These are phyloP conservation scores for Coemansia reversa DNA, from an alignment of 192 early-diverging fungal species.

Conservation along the genomic window DNA sequence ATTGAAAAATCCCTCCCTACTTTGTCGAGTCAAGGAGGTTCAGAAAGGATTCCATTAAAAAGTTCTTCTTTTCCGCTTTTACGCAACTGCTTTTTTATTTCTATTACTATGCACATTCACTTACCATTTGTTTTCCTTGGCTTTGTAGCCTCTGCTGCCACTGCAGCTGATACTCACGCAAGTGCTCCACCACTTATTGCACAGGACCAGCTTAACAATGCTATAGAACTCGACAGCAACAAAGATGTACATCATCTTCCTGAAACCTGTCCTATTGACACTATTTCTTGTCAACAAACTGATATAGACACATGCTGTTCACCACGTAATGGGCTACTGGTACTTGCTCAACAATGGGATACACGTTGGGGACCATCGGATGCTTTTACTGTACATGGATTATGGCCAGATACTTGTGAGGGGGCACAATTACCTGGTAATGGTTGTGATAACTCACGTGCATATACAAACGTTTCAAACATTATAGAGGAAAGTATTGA, in stretches of 20 bases:
- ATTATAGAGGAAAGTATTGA: slow-evolving; percentile 51
- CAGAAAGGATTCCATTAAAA: too few relatives aligned
- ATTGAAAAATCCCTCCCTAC: too few relatives aligned
- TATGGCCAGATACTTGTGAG: slow-evolving; percentile 73
- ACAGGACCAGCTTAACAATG: too few relatives aligned
- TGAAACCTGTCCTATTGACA: slow-evolving; percentile 44
- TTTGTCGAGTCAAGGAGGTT: too few relatives aligned
- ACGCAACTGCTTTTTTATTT: too few relatives aligned
- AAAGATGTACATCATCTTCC: not conserved
- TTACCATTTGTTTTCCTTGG: not conserved
- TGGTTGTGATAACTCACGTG: slow-evolving; percentile 68
- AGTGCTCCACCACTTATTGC: too few relatives aligned
- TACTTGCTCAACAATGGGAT: slow-evolving; percentile 60
- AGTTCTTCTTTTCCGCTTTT: too few relatives aligned
- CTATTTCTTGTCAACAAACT: slow-evolving; percentile 33
- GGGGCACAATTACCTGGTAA: slow-evolving; percentile 45
- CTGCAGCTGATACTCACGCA: too few relatives aligned
- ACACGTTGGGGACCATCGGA: slow-evolving; percentile 57
- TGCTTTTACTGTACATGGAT: slow-evolving; percentile 72
- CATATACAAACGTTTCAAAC: slow-evolving; percentile 57
- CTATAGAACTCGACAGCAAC: too few relatives aligned
- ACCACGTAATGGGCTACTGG: slow-evolving; percentile 46
- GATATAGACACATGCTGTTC: slow-evolving; percentile 52
- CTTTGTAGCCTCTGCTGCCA: not conserved
- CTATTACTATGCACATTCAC: too few relatives aligned